Base-by-base conservation (phyloP, 768 basidiomycete genomes). In the Multifurca ochricompacta region DNA sequence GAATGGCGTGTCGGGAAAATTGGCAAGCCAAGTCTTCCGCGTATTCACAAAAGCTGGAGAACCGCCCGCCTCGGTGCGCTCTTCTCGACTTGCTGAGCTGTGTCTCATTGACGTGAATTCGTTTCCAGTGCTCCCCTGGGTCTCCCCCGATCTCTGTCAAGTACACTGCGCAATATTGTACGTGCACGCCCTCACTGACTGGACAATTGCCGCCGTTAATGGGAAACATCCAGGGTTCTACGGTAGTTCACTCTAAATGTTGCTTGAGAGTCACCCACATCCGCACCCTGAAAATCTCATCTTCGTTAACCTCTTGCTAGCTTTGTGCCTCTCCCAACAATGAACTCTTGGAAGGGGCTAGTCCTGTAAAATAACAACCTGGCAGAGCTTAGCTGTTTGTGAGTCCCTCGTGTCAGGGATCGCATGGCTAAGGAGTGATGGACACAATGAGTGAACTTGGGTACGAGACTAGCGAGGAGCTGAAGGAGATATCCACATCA, bases 151-250 rank as follows among this genome's bases (percentile, higher is more conserved):
- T 53, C 11, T 47, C 54, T 4, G 32, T 61, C 19, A 53, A 53
- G 28, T 61, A 61, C 34, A 8, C 43, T n/a, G 48, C 60, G 23
- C 27, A 28, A 34, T 61, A 61, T 25, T 47, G 60, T 61, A 42
- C 23, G 60, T 50, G 14, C 32, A 3, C 10, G 34, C 34, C 23
- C 23, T 4, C 23, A 10, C 18, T 23, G 16, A 1, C 9, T 37
- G 18, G 14, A 19, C 6, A n/a, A 2, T 16, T 32, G 16, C 25
- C 4, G 21, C 34, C 19, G 23, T 35, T 56, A n/a, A 56, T 32
- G 8, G 2, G 5, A 13, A 3, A 13, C 25, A 16, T 35, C 16
- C 11, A 56, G 55, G 31, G 50, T 28, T 56, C 14, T 43, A 27
- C 19, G 41, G 42, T 28, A 18, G 50, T 9, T 19, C 41, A 25